Percentiles rank a stretch among this genome's conserved stretches.
These are phyloP conservation scores for Gleditsia sinensis DNA, from an alignment of 306 rosid genomes.

Conservation along the genomic window DNA sequence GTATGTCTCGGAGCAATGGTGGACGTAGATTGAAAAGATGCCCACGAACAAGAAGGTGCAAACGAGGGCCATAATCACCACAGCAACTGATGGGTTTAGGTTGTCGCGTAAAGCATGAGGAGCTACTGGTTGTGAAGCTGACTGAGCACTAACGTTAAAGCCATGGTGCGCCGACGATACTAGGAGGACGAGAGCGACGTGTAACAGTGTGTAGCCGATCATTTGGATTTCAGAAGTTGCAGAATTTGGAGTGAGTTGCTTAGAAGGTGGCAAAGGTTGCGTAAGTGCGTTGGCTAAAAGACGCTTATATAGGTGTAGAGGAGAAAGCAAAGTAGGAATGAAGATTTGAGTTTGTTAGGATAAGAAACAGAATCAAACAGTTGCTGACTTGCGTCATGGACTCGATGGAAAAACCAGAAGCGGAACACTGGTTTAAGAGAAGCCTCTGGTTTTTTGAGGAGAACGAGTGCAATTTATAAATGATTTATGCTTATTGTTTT, in stretches of 20 bases:
- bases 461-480: no score
- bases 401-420: neutral
- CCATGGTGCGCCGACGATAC: neutral
- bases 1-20: constrained; percentile 2
- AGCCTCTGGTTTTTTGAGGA: neutral
- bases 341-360: neutral
- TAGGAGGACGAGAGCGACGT: neutral
- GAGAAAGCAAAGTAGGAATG: neutral
- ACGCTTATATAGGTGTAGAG: neutral
- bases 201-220: neutral
- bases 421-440: constrained; percentile 3
- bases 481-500: no score
- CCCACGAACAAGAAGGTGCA: constrained; percentile 11
- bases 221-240: neutral
- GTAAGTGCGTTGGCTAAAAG: neutral
- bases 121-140: neutral
- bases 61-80: neutral
- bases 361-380: neutral
- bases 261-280: neutral
- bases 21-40: constrained; percentile 29
- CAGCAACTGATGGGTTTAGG: constrained; percentile 21
- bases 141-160: constrained; percentile 35
- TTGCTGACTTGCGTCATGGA: neutral
- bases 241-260: neutral
- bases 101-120: neutral